A percentile compares a stretch with the other conserved stretches of the same genome.
Evolutionary conservation across 345 rosid genomes (phyloP).

Genomic region (Chamaenerion angustifolium): DNA sequence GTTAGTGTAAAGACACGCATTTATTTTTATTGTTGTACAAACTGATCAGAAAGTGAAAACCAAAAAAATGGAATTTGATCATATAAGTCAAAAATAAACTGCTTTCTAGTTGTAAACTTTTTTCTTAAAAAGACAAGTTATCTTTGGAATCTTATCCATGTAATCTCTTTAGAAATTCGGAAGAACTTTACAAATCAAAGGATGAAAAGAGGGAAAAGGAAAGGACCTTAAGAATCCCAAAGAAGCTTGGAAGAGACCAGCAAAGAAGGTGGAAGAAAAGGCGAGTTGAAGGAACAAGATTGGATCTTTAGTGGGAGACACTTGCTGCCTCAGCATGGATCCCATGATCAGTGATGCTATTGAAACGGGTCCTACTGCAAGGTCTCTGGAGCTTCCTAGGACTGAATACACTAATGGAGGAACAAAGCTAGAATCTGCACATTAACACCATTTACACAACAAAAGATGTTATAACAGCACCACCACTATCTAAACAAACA

Average conservation of each 20-base stretch:
- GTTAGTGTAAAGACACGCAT: too few relatives aligned
- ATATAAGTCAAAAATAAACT: too few relatives aligned
- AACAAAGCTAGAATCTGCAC: constrained; percentile 90
- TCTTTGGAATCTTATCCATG: too few relatives aligned
- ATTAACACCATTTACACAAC: neutral
- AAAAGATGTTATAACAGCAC: neutral
- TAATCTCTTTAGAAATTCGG: too few relatives aligned
- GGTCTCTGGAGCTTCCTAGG: constrained; percentile 92
- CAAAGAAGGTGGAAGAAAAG: constrained; percentile 80
- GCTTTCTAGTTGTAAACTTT: too few relatives aligned
- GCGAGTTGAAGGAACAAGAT: constrained; percentile 74
- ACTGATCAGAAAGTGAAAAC: too few relatives aligned
- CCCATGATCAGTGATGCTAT: constrained; percentile 90
- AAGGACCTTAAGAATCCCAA: constrained; percentile 63
- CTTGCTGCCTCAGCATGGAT: constrained; percentile 82
- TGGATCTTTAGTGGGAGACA: constrained; percentile 52
- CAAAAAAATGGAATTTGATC: too few relatives aligned
- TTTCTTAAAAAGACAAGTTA: too few relatives aligned
- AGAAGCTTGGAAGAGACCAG: constrained; percentile 90
- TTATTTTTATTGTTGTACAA: too few relatives aligned
- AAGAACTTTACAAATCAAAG: too few relatives aligned
- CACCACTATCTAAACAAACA: too few relatives aligned
- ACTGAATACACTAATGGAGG: constrained; percentile 89
- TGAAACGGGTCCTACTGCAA: constrained; percentile 92
- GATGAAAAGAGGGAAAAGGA: too few relatives aligned